Evolutionary conservation across 768 basidiomycete species (phyloP), one percentile per base, ranked within the genome.

Genomic region (Flagelloscypha sp.): DNA sequence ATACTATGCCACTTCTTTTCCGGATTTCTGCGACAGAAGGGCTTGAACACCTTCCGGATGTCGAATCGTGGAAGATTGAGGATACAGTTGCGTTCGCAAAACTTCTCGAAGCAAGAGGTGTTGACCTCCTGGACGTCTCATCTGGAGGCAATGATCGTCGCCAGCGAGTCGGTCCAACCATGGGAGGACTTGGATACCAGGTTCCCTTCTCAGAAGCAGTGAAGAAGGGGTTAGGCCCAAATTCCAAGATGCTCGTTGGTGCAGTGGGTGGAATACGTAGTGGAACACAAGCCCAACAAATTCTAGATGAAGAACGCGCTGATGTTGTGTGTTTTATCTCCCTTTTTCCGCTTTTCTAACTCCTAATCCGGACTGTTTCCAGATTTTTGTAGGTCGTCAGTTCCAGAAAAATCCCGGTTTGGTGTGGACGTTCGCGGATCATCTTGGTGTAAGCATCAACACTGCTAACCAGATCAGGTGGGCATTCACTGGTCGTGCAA

Each of bases 41-140:
- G 78, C 58, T 83, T 6, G 76, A 78, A 44, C 65, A 72, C 37
- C 55, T 70, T 2, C 72, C 76, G 0, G 57, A 79, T 38, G 73
- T 80, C 42, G 67, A 69, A 8, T 73, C 72, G 5, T 85, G 86
- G 84, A 68, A 70, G 11, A 43, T 70, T 1, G 74, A 81, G 50
- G 85, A 88, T 49, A 83, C 79, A 2, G 72, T 71, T 16, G 59
- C 66, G 21, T 59, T 87, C 16, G 72, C 76, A 2, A 58, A 63
- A 12, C 67, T 77, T 42, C 66, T 88, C 12, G 63, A 63, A 12
- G 66, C 71, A 10, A 67, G 75, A 28, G 84, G 84, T 5, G 70
- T 88, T 34, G 87, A 88, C 53, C 60, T 89, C 23, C 56, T 89
- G 30, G 86, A 89, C 45, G 70, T 84, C 23, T 80, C 77, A 4